Base-by-base conservation (phyloP, 306 rosid species). In the Astragalus glycyphyllos region DNA sequence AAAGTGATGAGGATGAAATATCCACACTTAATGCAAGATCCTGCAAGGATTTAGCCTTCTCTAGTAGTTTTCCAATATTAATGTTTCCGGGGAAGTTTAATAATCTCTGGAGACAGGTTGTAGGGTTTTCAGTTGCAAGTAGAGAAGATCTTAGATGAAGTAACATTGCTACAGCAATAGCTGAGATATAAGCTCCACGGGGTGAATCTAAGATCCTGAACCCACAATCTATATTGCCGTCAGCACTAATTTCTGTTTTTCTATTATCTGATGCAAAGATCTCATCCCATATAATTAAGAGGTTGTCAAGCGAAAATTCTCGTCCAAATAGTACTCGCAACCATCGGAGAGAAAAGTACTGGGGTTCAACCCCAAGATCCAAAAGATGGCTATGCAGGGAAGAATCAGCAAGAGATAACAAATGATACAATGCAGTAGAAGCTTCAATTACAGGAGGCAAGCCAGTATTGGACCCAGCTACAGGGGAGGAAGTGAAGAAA, bases 311-410 rank as follows among this genome's bases (percentile, higher is more conserved):
- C 17, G 90, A 87, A 86, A 95, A 91, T 58, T 95, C 99, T 46
- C 99, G 90, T 58, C 97, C 97, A 76, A 89, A 95, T 71, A 91
- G 76, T 75, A 95, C 97, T 64, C 99, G 78, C 82, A 95, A 81
- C 99, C 99, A 95, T 57, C 99, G 89, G 38, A 95, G 97, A 38
- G 96, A 89, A 61, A 95, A 95, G 82, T 95, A 95, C 79, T 95
- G 99, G 3, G 99, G 99, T 82, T 95, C 99, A 40, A 95, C 96
- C 71, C 90, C 96, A 40, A 95, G 96, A 59, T 95, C 96, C 46
- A 91, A 83, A 44, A 95, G 96, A 84, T 95, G 99, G 85, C 92
- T 83, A 72, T 91, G 92, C 10, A 95, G 84, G 69, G 96, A 89
- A 10, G 88, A 86, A 79, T 95, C 99, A 57, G 84, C 97, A 34